Base-by-base conservation (phyloP, 768 basidiomycete species). In the Boletellus ananiceps region DNA sequence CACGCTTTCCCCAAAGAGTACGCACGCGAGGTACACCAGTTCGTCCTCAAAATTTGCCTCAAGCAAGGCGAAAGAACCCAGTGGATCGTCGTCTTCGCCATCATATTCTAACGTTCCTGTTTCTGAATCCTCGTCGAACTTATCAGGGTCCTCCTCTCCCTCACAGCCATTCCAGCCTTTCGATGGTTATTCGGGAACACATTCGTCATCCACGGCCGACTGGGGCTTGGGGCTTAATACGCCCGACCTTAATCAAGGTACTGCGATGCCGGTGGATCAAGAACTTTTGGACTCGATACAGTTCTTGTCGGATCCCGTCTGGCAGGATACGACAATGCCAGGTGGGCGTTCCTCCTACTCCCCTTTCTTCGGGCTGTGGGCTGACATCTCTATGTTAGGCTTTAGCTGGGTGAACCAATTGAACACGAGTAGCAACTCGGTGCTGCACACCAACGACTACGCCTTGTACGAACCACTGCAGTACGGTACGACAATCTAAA, bases 281-380 rank as follows among this genome's bases (percentile, higher is more conserved):
- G 79, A 80, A 35, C 75, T 85, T 23, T 57, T 85, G 63, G 77
- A 83, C 46, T 80, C 80, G 21, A 76, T 84, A 59, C 80, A 83
- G 56, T 74, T 79, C 27, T 61, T 85, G 58, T 69, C 74, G 14
- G 77, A 83, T 59, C 75, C 78, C 38, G 66, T 69, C 3, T 84
- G 81, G 82, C 76, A 74, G 33, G 79, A 80, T 59, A 74, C 77
- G 25, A 67, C 74, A 2, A 55, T 82, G 34, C 77, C 82, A 58
- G 77, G 82, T 83, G 54, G 56, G 78, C 62, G 5, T 18, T 19
- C n/a, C 9, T 15, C 34, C 16, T 13, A 3, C n/a, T 3, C n/a
- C 35, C 23, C 23, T 25, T 25, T 25, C 23, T 6, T 25, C 11
- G 29, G 41, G 5, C 40, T 15, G 21, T 34, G 21, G 33, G 14